Evolutionary conservation across 495 filamentous ascomycete genomes (phyloP), one percentile per base, ranked within the genome.

Genomic region (Sabuloglossum arenarium): DNA sequence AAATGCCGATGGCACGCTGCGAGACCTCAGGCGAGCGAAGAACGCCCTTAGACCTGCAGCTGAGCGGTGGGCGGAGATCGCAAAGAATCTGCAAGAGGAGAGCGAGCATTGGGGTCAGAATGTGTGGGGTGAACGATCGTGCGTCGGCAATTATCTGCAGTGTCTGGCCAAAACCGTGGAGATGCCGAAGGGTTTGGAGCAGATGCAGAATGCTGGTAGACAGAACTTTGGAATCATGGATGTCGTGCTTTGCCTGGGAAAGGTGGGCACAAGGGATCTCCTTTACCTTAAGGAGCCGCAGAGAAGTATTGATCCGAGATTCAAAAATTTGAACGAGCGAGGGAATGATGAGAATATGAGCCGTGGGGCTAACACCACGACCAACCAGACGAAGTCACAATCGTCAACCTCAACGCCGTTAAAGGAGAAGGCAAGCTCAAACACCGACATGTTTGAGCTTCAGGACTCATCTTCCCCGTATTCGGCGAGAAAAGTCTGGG

Each of bases 171-270:
- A 59, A 6, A 21, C 16, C n/a, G 53, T 68, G 31, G 11, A 56
- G 23, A 62, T 71, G 58, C 72, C 69, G 11, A 49, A 55, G 5
- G 58, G 43, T 10, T 57, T 67, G 1, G 58, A 61, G 0, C 12
- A 28, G 1, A 57, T 67, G 55, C 65, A 65, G 54, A 64, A 58
- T 25, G 43, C 58, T 25, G 61, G 56, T 10, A 64, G 61, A 6
- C 43, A n/a, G n/a, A 56, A 57, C 3, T 63, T 70, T 37, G 69
- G 66, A 14, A 56, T 73, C 34, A 61, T 75, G 23, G 72, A 75
- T 58, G 66, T 73, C 0, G 60, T 73, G n/a, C 5, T 43, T 43
- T 43, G 2, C n/a, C 39, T 43, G 3, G 39, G 39, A 43, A 43
- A 43, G 11, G 39, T 43, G n/a, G 39, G 39, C n/a, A 23, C 19